Conservation (phyloP, 2,329 filamentous ascomycete species). For the Fusarium compactum region DNA sequence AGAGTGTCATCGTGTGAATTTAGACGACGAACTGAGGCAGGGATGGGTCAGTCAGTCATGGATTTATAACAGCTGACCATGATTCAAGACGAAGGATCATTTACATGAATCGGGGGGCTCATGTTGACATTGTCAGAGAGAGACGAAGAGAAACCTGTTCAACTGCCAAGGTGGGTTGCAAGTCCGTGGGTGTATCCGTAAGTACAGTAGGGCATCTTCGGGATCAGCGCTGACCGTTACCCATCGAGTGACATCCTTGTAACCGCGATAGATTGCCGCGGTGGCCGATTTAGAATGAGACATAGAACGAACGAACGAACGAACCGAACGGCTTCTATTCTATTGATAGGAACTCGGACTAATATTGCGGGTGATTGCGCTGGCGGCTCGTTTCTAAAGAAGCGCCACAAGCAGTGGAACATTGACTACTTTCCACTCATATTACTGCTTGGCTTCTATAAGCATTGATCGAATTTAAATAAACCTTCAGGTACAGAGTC, state of each 20-base stretch:
- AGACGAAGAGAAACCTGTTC: not conserved
- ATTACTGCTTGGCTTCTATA: slow-evolving; percentile 1
- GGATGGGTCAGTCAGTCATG: slow-evolving; percentile 1
- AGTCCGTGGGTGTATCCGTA: slow-evolving; percentile 10
- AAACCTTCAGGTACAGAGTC: slow-evolving; percentile 13
- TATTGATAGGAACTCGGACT: not conserved
- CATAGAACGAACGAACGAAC: slow-evolving; percentile 2
- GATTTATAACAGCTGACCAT: slow-evolving; percentile 17
- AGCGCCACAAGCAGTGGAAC: slow-evolving; percentile 27
- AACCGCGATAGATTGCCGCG: slow-evolving; percentile 30
- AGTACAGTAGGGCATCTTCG: not conserved
- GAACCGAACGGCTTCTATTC: slow-evolving; percentile 1
- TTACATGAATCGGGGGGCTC: slow-evolving; percentile 45
- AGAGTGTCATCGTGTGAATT: slow-evolving; percentile 10
- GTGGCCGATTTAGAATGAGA: slow-evolving; percentile 11
- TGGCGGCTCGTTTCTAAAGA: not conserved
- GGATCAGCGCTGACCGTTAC: slow-evolving; percentile 30
- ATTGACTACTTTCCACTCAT: slow-evolving; percentile 12
- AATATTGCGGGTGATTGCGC: not conserved
- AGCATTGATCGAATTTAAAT: slow-evolving; percentile 21
- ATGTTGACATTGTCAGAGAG: slow-evolving; percentile 12
- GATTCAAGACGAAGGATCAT: slow-evolving; percentile 42
- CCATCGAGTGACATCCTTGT: slow-evolving; percentile 7
- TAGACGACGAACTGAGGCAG: slow-evolving; percentile 14
- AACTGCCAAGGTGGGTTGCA: slow-evolving; percentile 16